Conservation (phyloP, 345 rosid species). For the Tarenaya hassleriana region DNA sequence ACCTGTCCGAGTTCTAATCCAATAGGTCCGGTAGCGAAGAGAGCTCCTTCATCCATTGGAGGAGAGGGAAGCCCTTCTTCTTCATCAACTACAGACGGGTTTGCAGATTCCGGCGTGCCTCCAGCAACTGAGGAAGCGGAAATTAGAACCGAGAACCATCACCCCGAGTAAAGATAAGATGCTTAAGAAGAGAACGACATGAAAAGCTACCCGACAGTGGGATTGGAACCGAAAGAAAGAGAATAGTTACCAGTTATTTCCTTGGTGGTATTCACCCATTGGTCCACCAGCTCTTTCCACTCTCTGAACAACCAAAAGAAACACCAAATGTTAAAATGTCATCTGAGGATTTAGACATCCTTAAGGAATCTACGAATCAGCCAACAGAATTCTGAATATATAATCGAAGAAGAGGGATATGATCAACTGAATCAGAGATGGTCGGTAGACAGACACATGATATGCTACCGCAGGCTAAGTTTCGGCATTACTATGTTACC, state of each 20-base stretch:
- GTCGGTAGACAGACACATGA: no score
- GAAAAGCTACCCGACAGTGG: not conserved
- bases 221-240: constrained; percentile 6
- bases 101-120: constrained; percentile 82
- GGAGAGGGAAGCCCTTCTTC: constrained; percentile 96
- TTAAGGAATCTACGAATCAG: no score
- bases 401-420: not conserved
- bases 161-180: constrained; percentile 23
- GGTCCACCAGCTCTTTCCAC: constrained; percentile 92
- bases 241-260: constrained; percentile 46
- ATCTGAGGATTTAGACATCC: no score
- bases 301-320: constrained; percentile 22
- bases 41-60: constrained; percentile 71
- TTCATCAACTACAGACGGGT: constrained; percentile 73
- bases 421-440: not conserved
- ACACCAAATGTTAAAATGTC: constrained; percentile 5
- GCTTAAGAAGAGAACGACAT: constrained; percentile 7
- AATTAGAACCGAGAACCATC: constrained; percentile 26
- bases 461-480: no score
- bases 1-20: constrained; percentile 77
- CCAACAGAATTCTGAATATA: no score
- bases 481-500: no score
- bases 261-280: constrained; percentile 64
- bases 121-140: constrained; percentile 38
- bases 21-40: constrained; percentile 63